Base-by-base conservation (phyloP, 495 filamentous ascomycete genomes). In the Xylaria cubensis region DNA sequence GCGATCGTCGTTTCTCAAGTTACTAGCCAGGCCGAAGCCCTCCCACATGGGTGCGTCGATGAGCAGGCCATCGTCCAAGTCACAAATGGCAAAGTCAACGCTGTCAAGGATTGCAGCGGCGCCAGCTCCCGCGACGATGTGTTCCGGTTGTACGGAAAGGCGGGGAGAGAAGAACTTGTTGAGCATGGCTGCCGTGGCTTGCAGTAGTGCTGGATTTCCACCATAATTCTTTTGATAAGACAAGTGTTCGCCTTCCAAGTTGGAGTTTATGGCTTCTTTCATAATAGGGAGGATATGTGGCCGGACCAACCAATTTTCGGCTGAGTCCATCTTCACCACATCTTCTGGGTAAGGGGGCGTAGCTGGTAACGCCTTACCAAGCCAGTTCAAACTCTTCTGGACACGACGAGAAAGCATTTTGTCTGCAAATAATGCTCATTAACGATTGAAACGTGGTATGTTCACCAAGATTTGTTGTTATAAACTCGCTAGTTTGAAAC, bases 321-420 rank as follows among this genome's bases (percentile, higher is more conserved):
- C 59, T 42, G 59, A 63, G 59, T 42, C 36, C 59, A 63, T 63
- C 59, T 63, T 39, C 59, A 63, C 59, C 59, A 63, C 59, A 12
- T 63, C 59, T 6, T 63, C 58, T 9, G 36, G 59, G 59, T 63
- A 63, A 42, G 59, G 36, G 15, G 59, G 59, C 12, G 32, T 19
- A 3, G 59, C 36, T 10, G 59, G 59, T 26, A 42, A 44, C n/a
- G 59, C 32, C 6, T 63, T 34, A 15, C 19, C 21, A n/a, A 63
- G 59, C 59, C 59, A 63, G 59, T 63, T 39, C 19, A 63, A 26
- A 21, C 59, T 63, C 39, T 63, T 42, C 59, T 63, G 59, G n/a
- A 63, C 39, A 24, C 59, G 59, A 34, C 42, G 34, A 3, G 59
- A 63, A 63, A 63, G 59, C 59, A 63, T 63, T 63, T 6, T 63